Evolutionary conservation across 2,329 filamentous ascomycete genomes (phyloP), one percentile per base, ranked within the genome.

Genomic region (Fusarium irregulare): DNA sequence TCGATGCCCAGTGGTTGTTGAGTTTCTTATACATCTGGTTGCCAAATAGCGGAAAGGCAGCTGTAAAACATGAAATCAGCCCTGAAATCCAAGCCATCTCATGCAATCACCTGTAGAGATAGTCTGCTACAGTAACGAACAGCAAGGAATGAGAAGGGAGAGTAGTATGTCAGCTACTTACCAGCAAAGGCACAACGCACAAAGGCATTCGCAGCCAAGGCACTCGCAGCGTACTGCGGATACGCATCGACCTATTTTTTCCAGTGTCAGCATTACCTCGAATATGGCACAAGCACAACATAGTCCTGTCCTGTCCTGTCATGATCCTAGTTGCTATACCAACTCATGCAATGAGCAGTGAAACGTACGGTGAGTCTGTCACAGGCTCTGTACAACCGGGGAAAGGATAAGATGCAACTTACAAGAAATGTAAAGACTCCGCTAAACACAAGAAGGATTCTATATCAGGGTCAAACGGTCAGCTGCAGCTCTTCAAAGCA

Each of bases 371-470:
- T 70, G 60, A 51, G 46, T 45, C 48, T 59, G 58, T 60, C 60
- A 59, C 32, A 44, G n/a, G 30, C 47, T 69, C 21, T 63, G 56
- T 62, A 56, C 50, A 37, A 64, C 20, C 30, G 27, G 30, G 7
- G n/a, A 42, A 37, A 28, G 23, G 7, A 37, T 28, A 49, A 10
- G 5, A 21, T 23, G 25, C n/a, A 46, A 83, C 84, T 81, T 79
- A 95, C 93, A 69, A 97, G 83, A 81, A 97, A 97, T 14, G 93
- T 97, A 79, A 97, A 97, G 71, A 97, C 89, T 55, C 93, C 93
- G 60, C 89, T 91, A 80, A 93, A 98, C 30, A 92, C 89, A 61
- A 97, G 87, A 64, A 97, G 87, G 56, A 88, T 91, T 55, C 92
- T 93, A 75, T 76, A 72, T 58, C 71, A 75, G 68, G 34, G 58